A percentile compares a stretch with the other conserved stretches of the same genome.
phyloP scores from a whole-genome alignment of 1,139 yeast genomes.

The Geotrichum fermentans region DNA sequence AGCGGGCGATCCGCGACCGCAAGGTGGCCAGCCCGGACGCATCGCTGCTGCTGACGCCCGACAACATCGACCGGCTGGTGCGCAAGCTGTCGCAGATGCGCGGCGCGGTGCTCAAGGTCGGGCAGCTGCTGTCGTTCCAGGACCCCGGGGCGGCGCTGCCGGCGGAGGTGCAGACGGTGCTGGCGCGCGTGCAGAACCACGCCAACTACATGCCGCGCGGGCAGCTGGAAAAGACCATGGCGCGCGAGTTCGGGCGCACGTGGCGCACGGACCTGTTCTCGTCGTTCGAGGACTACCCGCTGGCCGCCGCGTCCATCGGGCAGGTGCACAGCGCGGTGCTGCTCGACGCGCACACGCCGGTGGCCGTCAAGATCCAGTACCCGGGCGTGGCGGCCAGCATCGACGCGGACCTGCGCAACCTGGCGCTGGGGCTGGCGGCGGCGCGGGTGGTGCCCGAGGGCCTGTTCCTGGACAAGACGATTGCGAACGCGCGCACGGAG shows the following conservation, averaged over 20 bases:
- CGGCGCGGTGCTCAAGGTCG: constrained; percentile 95
- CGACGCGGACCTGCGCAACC: constrained; percentile 86
- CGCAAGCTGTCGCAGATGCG: constrained; percentile 88
- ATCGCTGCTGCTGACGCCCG: constrained; percentile 67
- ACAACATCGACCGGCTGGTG: constrained; percentile 83
- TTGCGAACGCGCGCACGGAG: constrained; percentile 89
- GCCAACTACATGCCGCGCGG: constrained; percentile 96
- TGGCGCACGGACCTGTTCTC: constrained; percentile 72
- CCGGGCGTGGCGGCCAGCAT: constrained; percentile 96
- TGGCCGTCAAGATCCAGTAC: constrained; percentile 94
- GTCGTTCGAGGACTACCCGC: constrained; percentile 78
- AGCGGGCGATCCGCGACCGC: constrained; percentile 42
- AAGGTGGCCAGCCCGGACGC: constrained; percentile 42
- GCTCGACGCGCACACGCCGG: constrained; percentile 48
- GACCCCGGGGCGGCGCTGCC: constrained; percentile 80
- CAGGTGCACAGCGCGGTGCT: constrained; percentile 88
- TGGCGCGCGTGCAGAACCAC: constrained; percentile 81
- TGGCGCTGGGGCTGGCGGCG: constrained; percentile 76
- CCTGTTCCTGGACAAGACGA: constrained; percentile 81
- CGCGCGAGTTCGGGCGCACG: constrained; percentile 63
- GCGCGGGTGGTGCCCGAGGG: constrained; percentile 87
- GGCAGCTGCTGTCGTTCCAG: constrained; percentile 93
- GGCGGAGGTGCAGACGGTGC: constrained; percentile 71
- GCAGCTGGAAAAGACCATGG: constrained; percentile 76
- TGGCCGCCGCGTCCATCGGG: constrained; percentile 97